Evolutionary conservation across 169 alveolate species (phyloP), one percentile per base, ranked within the genome.

Genomic region (Gregarina niphandrodes): DNA sequence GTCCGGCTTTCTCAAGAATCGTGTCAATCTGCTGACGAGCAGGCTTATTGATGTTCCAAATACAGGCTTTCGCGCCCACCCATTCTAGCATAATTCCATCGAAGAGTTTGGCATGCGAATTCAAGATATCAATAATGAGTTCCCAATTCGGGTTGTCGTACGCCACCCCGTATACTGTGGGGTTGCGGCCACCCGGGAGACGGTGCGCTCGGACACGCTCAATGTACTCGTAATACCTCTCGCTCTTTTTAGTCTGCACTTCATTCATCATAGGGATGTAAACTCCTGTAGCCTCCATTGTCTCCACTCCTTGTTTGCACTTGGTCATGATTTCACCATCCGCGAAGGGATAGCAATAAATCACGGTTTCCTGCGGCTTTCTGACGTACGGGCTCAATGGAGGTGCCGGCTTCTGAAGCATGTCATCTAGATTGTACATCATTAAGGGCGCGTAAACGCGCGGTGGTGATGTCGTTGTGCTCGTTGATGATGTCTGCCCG

Each of bases 191-290:
- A n/a, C n/a, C n/a, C n/a, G n/a, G n/a, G n/a, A n/a, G n/a, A n/a
- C n/a, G n/a, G n/a, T n/a, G n/a, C n/a, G n/a, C n/a, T n/a, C n/a
- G n/a, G n/a, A n/a, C n/a, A n/a, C n/a, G n/a, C n/a, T n/a, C n/a
- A n/a, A 26, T 26, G n/a, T 9, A n/a, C 32, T 26, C 32, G n/a
- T 9, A 26, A 9, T n/a, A n/a, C n/a, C n/a, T 26, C n/a, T 9
- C 9, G 32, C n/a, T 26, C n/a, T 26, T 26, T 26, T 9, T 9
- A 26, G 9, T 9, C n/a, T 26, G 32, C 32, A 26, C 9, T 26
- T 26, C 32, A n/a, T 26, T 26, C 32, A 26, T 26, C 32, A 26
- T 26, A 26, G 32, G 32, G 9, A 26, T 26, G 32, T 26, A 26
- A 26, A 26, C 32, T 9, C 32, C 32, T 9, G 32, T 9, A 26